Base-by-base conservation (phyloP, 139 green algal genomes). In the Tetradesmus obliquus region DNA sequence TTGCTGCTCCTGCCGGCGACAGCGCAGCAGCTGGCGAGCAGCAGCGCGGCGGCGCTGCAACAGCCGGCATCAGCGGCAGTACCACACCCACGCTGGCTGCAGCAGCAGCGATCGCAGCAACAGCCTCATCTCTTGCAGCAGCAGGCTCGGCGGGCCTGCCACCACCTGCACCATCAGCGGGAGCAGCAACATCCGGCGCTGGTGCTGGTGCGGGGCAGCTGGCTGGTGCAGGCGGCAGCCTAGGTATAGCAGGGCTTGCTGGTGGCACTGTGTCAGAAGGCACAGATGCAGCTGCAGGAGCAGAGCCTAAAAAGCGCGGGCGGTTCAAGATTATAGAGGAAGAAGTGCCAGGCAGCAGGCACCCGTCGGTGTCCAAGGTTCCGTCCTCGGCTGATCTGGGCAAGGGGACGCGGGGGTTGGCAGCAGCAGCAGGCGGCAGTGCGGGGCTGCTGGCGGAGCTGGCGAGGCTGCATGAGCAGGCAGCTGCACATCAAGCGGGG, bases 311-410 rank as follows among this genome's bases (percentile, higher is more conserved):
- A 91, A 94, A 94, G 88, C 93, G 97, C 87, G 97, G 97, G 10
- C 93, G 97, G 19, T 99, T 99, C 94, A 95, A 95, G 17, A 97
- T 98, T 53, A 97, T 98, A 17, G 95, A 97, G 85, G 95, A 98
- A 54, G 95, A 96, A 20, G 72, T 9, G 7, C 32, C 55, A 51
- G n/a, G 60, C 55, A 58, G 51, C 58, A 55, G 9, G 6, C 20
- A 55, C 55, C 71, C 22, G 82, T 91, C 81, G 2, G 66, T 93
- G 58, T 88, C 86, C 88, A 94, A 94, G 60, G 55, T 84, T n/a
- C 51, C 87, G 3, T 95, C 93, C 0, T 71, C 82, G 15, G 83
- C 83, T 19, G 94, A 94, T 72, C 84, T 94, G 15, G 24, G 2
- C 45, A 94, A 87, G 84, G 76, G 69, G 89, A 90, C 86, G 82